Evolutionary conservation across 129 eudicot genomes (phyloP), one percentile per base, ranked within the genome.

Genomic region (Chrysanthemum makinoi): DNA sequence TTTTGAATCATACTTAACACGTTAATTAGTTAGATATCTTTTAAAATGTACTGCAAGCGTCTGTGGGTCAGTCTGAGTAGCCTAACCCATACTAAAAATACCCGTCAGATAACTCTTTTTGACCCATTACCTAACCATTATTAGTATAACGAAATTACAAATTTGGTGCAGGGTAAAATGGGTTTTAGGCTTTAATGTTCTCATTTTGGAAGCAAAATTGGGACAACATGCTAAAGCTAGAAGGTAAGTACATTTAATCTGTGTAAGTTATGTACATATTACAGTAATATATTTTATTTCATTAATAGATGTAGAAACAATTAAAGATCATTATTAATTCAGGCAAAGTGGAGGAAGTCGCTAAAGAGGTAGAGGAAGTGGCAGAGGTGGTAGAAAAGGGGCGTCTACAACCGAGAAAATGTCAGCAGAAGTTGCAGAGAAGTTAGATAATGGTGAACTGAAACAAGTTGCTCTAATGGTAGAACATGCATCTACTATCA

Each of bases 341-440:
- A 88, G 95, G 76, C 2, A 74, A 85, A 82, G 87, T 76, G 22
- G 91, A 76, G 69, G 77, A 63, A 74, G 85, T 83, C 12, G 81
- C 80, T 46, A 69, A 68, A 66, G 95, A 88, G 68, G 88, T 66
- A 2, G 95, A 85, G 68, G 77, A 65, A 33, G 86, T 72, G 75
- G 91, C 85, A 1, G 87, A 88, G 72, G 85, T 79, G 66, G 85
- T 88, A 43, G 95, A 83, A 51, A 83, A 80, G 62, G 88, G 66
- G 95, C 95, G 17, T 51, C 85, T 46, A 72, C 72, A 65, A 84
- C 88, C 2, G 95, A 88, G 66, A 79, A 79, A 48, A 73, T 80
- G 66, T 76, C 87, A 11, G 81, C 70, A 14, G 82, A 79, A 68
- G 82, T 85, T 57, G 95, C 86, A 39, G 81, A 81, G 62, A 77